Base-by-base conservation (phyloP, 495 filamentous ascomycete genomes). In the Jackrogersella minutella region DNA sequence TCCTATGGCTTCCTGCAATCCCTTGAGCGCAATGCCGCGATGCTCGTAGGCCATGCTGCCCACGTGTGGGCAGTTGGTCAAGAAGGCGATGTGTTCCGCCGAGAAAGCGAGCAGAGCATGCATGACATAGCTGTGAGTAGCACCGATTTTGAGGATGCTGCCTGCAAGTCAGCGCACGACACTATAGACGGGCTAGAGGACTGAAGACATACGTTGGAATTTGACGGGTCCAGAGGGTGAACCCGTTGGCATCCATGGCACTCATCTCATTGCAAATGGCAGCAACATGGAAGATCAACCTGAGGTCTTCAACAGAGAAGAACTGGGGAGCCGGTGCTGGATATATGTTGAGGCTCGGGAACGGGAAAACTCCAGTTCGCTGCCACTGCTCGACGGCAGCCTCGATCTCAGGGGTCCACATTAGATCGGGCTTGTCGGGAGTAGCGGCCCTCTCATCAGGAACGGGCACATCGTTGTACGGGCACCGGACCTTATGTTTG, bases 401-500 rank as follows among this genome's bases (percentile, higher is more conserved):
- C 76, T 97, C 92, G 67, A 93, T 89, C 63, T 92, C 85, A 36
- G 90, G 87, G 49, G 90, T 91, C 87, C 92, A 90, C 75, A 93
- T 84, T 17, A 95, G 85, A 79, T 94, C 88, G 26, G 90, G 86
- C 71, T 87, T 87, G 72, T 90, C 87, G 49, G 89, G 88, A 65
- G 86, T 85, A 24, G 80, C 77, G 28, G 88, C 82, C 60, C 88
- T 79, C 56, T 91, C 89, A 52, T 88, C 86, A 66, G 87, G 82
- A 21, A 85, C 80, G 26, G 86, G 80, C 58, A 86, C 85, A 72
- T 97, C 93, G 85, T 96, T 94, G 78, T 98, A 99, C 69, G 96
- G 94, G 78, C 95, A 99, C 73, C 93, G 89, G 69, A 96, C 94
- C 80, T 97, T 96, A 77, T 99, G 95, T 76, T 98, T 98, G 54